Evolutionary conservation across 208 protist species (phyloP), one percentile per base, ranked within the genome.

Genomic region (Endotrypanum monterogeii): DNA sequence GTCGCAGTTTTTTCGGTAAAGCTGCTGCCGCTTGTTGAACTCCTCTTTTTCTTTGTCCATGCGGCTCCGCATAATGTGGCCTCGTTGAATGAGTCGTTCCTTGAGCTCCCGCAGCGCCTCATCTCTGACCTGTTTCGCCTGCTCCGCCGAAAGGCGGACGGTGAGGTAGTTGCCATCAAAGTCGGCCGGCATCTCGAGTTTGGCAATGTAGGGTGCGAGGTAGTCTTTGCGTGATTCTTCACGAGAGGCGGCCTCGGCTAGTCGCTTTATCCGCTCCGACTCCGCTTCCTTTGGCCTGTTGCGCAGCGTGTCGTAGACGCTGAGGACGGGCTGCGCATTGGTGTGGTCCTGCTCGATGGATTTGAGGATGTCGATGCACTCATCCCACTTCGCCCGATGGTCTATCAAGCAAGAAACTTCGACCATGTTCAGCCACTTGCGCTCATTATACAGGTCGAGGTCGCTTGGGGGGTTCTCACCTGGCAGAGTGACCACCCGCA

Each of bases 31-130:
- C 35, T 77, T 70, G 69, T 81, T 87, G 74, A 97, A 93, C 51
- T 95, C 88, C 50, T 93, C 91, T 79, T 96, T 98, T 71, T 98
- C 94, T 3, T 79, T 80, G 71, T 98, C 92, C 85, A 96, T 94
- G 18, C 93, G 87, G 52, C 63, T 86, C 73, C 96, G 92, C 89
- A 98, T 98, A 74, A 98, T 98, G 78, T 90, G 89, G 7, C 90
- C 94, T 48, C 94, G 88, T 65, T 97, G 91, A 28, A 98, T 96
- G 54, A 98, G 91, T 9, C 92, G 85, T 52, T 98, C 92, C 78
- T 98, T 98, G 39, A 96, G 79, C 61, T 95, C 94, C 50, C 82
- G 80, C 71, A 98, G 82, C 1, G 91, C 92, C 67, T 90, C 89
- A 35, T 96, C 92, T 8, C 91, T 90, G 46, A 97, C 92, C 62